phyloP scores from a whole-genome alignment of 768 basidiomycete species.

The Asterophora parasitica region DNA sequence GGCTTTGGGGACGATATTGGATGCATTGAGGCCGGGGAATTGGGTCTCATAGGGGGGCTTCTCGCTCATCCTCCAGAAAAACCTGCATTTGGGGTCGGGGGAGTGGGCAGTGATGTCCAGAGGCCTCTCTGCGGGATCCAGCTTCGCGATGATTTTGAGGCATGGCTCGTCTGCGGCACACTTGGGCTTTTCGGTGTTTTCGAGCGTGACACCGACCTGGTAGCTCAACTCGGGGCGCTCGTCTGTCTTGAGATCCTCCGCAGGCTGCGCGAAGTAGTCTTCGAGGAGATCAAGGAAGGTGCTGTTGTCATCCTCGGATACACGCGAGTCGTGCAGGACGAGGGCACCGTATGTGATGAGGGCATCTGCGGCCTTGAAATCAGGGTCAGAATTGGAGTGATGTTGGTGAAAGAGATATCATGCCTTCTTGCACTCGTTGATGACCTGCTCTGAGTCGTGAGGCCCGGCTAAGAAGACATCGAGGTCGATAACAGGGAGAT shows the following conservation, averaged over 20 bases:
- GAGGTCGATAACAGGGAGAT: slow-evolving; percentile 73
- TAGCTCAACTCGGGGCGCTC: slow-evolving; percentile 84
- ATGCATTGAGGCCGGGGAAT: slow-evolving; percentile 73
- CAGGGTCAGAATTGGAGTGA: background rate
- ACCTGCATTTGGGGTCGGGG: slow-evolving; percentile 93
- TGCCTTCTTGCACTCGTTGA: slow-evolving; percentile 66
- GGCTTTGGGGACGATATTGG: slow-evolving; percentile 77
- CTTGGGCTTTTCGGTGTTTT: slow-evolving; percentile 91
- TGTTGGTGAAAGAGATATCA: slow-evolving; percentile 3
- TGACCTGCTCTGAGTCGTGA: slow-evolving; percentile 40
- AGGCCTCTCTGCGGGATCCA: slow-evolving; percentile 78
- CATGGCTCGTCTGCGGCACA: slow-evolving; percentile 84
- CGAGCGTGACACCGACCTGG: slow-evolving; percentile 93
- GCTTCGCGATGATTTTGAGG: slow-evolving; percentile 65
- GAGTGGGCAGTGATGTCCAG: slow-evolving; percentile 75
- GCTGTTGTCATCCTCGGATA: slow-evolving; percentile 76
- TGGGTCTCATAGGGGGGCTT: slow-evolving; percentile 71
- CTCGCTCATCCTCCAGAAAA: slow-evolving; percentile 84
- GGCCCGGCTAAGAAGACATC: slow-evolving; percentile 58
- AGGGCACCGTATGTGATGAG: slow-evolving; percentile 84
- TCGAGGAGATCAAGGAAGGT: slow-evolving; percentile 86
- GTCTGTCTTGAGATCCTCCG: slow-evolving; percentile 60
- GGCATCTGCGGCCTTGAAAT: slow-evolving; percentile 67
- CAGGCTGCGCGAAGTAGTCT: slow-evolving; percentile 84
- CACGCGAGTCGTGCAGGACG: slow-evolving; percentile 79